phyloP scores from a whole-genome alignment of 2,329 filamentous ascomycete species.

The Talaromyces piceae region DNA sequence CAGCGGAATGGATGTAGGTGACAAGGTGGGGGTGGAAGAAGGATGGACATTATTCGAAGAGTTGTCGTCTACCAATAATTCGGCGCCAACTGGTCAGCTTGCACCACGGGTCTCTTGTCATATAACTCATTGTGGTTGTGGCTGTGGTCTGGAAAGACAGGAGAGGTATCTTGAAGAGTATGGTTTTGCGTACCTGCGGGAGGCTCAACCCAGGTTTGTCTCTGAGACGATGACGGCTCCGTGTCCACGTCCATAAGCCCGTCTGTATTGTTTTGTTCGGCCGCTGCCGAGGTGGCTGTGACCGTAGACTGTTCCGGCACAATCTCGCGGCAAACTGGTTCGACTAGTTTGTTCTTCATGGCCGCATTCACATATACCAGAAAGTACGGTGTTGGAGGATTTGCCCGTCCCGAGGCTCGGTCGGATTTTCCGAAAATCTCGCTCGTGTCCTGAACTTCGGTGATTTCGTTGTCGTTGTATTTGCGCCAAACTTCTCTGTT shows the following conservation, averaged over 20 bases:
- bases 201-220: slow-evolving; percentile 17
- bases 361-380: slow-evolving; percentile 73
- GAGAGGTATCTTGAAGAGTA: neutral
- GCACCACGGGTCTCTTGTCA: slow-evolving; percentile 1
- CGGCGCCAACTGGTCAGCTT: slow-evolving; percentile 1
- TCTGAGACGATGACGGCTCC: slow-evolving; percentile 24
- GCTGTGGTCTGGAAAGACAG: slow-evolving; percentile 12
- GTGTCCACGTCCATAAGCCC: slow-evolving; percentile 20
- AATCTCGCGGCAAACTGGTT: slow-evolving; percentile 49
- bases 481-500: slow-evolving; percentile 73
- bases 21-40: slow-evolving; percentile 13
- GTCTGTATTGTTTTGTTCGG: slow-evolving; percentile 8
- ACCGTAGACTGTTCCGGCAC: slow-evolving; percentile 1
- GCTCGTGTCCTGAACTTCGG: slow-evolving; percentile 54
- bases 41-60: neutral
- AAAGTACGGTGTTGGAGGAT: slow-evolving; percentile 71
- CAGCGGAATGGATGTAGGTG: slow-evolving; percentile 21
- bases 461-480: slow-evolving; percentile 85
- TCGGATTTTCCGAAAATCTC: slow-evolving; percentile 61
- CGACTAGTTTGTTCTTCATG: slow-evolving; percentile 51
- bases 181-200: slow-evolving; percentile 22
- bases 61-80: neutral
- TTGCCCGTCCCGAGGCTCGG: slow-evolving; percentile 49
- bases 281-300: neutral
- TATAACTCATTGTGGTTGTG: neutral